Conservation (phyloP, 2,329 filamentous ascomycete species). For the Alternaria triticina region DNA sequence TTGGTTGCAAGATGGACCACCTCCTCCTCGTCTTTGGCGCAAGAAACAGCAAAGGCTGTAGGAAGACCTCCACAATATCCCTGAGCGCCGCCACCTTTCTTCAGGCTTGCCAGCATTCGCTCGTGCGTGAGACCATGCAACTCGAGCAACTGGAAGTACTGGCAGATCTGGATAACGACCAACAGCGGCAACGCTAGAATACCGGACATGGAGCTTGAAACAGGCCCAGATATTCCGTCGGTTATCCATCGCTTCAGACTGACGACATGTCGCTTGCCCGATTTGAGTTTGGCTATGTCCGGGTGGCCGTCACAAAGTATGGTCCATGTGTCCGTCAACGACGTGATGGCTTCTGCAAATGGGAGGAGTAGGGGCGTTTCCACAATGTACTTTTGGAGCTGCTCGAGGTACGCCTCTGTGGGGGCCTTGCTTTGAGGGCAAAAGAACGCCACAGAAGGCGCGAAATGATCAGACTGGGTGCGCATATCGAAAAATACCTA, state of each 20-base stretch:
- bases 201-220: constrained; percentile 19
- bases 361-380: constrained; percentile 1
- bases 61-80: constrained; percentile 19
- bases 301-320: constrained; percentile 4
- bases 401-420: constrained; percentile 19
- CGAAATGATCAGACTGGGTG: background rate
- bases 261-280: constrained; percentile 9
- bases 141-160: constrained; percentile 30
- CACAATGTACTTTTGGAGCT: constrained; percentile 20
- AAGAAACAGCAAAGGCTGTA: constrained; percentile 19
- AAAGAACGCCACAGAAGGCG: constrained; percentile 25
- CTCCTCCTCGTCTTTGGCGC: constrained; percentile 20
- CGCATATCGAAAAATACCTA: background rate
- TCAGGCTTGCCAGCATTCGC: constrained; percentile 10
- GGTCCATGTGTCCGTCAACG: constrained; percentile 8
- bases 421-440: constrained; percentile 30
- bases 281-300: constrained; percentile 13
- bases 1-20: constrained; percentile 15
- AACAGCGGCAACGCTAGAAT: constrained; percentile 26
- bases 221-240: constrained; percentile 14
- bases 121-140: constrained; percentile 14
- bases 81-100: constrained; percentile 21
- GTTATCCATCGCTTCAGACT: constrained; percentile 18
- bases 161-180: constrained; percentile 25
- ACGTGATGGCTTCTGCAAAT: constrained; percentile 8